Base-by-base conservation (phyloP, 768 basidiomycete genomes). In the Tylopilus plumbeoviolaceoides region DNA sequence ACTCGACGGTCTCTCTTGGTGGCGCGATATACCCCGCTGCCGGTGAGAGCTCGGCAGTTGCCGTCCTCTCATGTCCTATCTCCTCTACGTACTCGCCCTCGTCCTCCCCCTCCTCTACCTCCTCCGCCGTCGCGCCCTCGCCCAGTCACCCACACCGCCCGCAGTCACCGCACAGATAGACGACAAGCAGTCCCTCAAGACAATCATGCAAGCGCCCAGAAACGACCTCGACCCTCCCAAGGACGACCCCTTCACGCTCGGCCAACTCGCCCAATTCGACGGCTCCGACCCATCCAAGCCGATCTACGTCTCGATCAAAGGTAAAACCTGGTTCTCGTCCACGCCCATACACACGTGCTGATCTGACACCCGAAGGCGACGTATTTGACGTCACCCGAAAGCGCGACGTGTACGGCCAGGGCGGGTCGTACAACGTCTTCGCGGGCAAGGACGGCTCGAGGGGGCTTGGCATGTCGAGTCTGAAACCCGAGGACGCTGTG, bases 221-320 rank as follows among this genome's bases (percentile, higher is more conserved):
- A 69, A 66, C 7, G 81, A 88, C 63, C 78, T 90, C 36, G 73
- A 72, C 14, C 80, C 85, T 1, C 89, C 91, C 18, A 89, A 89
- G 69, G 74, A 86, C 58, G 86, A 91, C 66, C 86, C 89, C 0
- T 89, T 82, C 73, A 87, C 89, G 0, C 75, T 76, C 15, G 78
- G 79, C 55, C 70, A 89, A 58, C 76, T 98, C 54, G 83, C 77
- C 36, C 57, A 76, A 61, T 93, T 76, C 66, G 83, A 94, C 68
- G 95, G 95, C 17, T 72, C 75, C 0, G 80, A 84, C 56, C 65
- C 76, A 0, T 62, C 69, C 38, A 82, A 81, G 59, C 90, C 91
- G 1, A 90, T 98, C 56, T 93, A 88, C 60, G 87, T 98, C 40
- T 87, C 92, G 28, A 95, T 98, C 73, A 98, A 97, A 78, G 91